These are phyloP conservation scores for Epichloe glyceriae DNA, from an alignment of 2,329 filamentous ascomycete genomes.

Conservation along the genomic window DNA sequence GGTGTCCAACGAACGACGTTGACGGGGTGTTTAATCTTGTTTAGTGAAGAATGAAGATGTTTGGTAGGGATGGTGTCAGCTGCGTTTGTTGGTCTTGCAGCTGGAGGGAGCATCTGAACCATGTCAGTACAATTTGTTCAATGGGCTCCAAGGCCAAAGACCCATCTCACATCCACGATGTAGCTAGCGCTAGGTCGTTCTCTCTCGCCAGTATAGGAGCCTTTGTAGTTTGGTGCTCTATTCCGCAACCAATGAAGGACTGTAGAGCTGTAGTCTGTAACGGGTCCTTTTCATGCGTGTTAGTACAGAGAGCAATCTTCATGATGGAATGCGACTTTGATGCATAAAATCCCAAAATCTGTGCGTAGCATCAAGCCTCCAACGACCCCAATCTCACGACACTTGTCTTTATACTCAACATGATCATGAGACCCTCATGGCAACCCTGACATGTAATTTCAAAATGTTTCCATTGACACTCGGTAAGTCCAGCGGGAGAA, in stretches of 20 bases:
- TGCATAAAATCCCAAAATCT: too few species aligned
- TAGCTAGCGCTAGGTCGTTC: constrained; percentile 84
- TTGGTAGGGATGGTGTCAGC: constrained; percentile 87
- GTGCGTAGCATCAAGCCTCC: too few species aligned
- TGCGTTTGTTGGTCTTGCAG: constrained; percentile 58
- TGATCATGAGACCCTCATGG: neutral
- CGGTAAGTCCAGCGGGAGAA: neutral
- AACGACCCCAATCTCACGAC: neutral
- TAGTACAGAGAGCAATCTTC: constrained; percentile 6
- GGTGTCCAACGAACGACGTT: constrained; percentile 97
- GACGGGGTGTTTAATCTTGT: constrained; percentile 95
- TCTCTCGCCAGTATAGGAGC: constrained; percentile 56
- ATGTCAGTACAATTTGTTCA: constrained; percentile 8
- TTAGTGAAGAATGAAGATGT: constrained; percentile 92
- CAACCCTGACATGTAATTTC: neutral
- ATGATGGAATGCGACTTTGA: too few species aligned
- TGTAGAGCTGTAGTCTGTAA: constrained; percentile 86
- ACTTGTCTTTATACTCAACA: neutral
- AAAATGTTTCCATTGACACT: neutral
- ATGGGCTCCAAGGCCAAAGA: neutral
- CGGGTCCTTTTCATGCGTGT: constrained; percentile 47
- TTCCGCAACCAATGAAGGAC: constrained; percentile 85
- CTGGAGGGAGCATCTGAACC: constrained; percentile 69
- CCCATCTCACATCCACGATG: constrained; percentile 57
- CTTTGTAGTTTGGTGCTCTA: constrained; percentile 56